Evolutionary conservation across 257 asterid species (phyloP), one percentile per base, ranked within the genome.

Genomic region (Penstemon eatonii): DNA sequence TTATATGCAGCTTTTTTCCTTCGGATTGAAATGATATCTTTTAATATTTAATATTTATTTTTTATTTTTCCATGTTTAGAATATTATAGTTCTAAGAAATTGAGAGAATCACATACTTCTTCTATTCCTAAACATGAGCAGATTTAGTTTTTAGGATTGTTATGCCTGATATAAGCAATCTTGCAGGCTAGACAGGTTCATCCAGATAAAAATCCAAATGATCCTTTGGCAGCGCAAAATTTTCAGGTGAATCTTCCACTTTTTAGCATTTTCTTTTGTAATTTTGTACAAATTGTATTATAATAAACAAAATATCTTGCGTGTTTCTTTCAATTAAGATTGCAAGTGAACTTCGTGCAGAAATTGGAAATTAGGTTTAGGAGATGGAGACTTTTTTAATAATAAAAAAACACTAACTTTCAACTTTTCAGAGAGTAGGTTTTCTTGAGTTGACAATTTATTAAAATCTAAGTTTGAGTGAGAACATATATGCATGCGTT

Each of bases 111-210:
- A 10, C 8, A 13, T 53, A n/a, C 4, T 7, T 58, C 44, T 49
- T 46, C 19, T 9, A 6, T 12, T 73, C 19, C 37, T 56, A 19
- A 45, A 46, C 51, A 62, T 56, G 52, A 45, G 55, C 59, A 41
- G n/a, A 60, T 60, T 74, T 70, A 12, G 33, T 45, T 63, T 66
- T 49, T 42, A 56, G 43, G 57, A 46, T 45, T 41, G 8, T 65
- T 47, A 59, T 58, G 59, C 38, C 37, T 75, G 73, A 59, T 46
- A 59, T 46, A 66, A 57, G 68, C 68, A 45, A 39, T 70, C 4
- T 74, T 77, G 83, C 76, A 94, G 99, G 99, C 99, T 19, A 86
- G 97, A 51, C 96, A 94, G 81, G 99, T 94, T 76, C 99, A 94
- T 80, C 99, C 99, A 19, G 99, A 94, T 79, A 94, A 94, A 84